Base-by-base conservation (phyloP, 2,329 filamentous ascomycete genomes). In the Colletotrichum sp. region DNA sequence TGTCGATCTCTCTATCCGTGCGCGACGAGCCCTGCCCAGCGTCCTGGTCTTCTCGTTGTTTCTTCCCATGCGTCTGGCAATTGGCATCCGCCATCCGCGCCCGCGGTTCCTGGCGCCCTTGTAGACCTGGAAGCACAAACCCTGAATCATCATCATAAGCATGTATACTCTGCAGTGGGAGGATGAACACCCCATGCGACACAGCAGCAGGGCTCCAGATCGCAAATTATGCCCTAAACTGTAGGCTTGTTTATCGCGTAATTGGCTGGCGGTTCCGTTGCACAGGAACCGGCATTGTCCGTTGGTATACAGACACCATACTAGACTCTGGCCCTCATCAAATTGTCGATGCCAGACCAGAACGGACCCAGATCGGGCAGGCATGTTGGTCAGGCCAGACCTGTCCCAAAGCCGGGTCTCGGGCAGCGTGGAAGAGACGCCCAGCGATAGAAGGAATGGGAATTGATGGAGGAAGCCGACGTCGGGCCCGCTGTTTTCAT, bases 401-500 rank as follows among this genome's bases (percentile, higher is more conserved):
- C 39, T 43, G 30, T 6, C 30, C 56, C 62, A 43, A 48, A 43
- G 65, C 27, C 48, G 58, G 34, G 73, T 73, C 73, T 73, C 64
- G 73, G 32, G 39, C 56, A 56, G 15, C 28, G 70, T 65, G 22
- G 32, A 39, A 48, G 64, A 56, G 43, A 34, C 32, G 58, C 43
- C 56, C 30, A 68, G 56, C 34, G 64, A n/a, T 39, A 58, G 12
- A 68, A 64, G 73, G 64, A 68, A 73, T 68, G 56, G n/a, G 34
- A 25, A 32, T 62, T 67, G 43, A 62, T 58, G 69, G 55, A 55
- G 62, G 52, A 61, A 32, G 71, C 55, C 66, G 30, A 67, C 55
- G 62, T 66, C 25, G 61, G 68, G 52, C 55, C 55, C 68, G 73
- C 55, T 72, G 39, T 67, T 72, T 66, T 64, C 56, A 68, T 75